Base-by-base conservation (phyloP, 805 yeast genomes). In the Grigorovia transvaalensis region DNA sequence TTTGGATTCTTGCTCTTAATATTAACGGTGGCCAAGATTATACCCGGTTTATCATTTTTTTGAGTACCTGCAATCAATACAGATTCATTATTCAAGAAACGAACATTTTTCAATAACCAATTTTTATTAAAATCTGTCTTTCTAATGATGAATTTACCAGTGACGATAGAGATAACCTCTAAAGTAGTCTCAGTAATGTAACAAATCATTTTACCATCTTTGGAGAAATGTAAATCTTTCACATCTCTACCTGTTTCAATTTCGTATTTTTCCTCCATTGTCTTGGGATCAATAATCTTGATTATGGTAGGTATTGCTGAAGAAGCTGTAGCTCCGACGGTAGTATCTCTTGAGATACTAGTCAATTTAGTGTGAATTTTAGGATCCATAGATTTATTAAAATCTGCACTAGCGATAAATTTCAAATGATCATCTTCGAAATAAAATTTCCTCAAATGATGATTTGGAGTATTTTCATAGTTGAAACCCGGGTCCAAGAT, bases 391-490 rank as follows among this genome's bases (percentile, higher is more conserved):
- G 80, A 67, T 52, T 81, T 63, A 43, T 70, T 67, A 57, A 78
- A 70, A 65, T 84, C 88, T 47, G 80, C 77, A 30, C 85, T 76
- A 51, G 77, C 81, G 17, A 77, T 73, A 58, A 78, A 80, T 54
- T 79, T 77, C 57, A 82, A 70, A 62, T 81, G 87, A 47, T 83
- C 82, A 51, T 80, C 77, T 51, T 76, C 78, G 61, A 70, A 81
- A 20, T 73, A 73, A 60, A 78, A 85, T 63, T 83, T 82, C 53
- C 96, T 72, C 60, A 91, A 66, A 67, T 85, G 90, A 59, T 81
- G 78, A 65, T 88, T 87, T 27, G 59, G 65, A 55, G 74, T 70
- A 52, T 81, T 84, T 63, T 74, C 74, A 48, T 79, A 74, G 61
- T 85, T 78, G 57, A 77, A 73, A 46, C 73, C 74, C 4, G 81